A percentile compares a stretch with the other conserved stretches of the same genome.
These are phyloP conservation scores for Centrapalus pauciflorus DNA, from an alignment of 129 eudicot species.

Conservation along the genomic window DNA sequence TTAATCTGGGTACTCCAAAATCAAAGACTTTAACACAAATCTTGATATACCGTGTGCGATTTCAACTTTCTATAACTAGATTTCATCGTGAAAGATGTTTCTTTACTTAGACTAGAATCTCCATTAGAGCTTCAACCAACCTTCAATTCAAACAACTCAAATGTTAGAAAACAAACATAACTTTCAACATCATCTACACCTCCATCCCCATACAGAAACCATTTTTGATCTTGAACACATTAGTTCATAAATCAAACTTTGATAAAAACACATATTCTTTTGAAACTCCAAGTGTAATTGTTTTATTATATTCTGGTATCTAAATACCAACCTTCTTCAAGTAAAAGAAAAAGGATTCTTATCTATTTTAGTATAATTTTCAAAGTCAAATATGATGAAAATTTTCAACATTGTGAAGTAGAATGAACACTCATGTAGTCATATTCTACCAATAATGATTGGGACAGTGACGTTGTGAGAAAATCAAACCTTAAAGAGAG, in stretches of 20 bases:
- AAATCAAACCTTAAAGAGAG: constrained; percentile 1
- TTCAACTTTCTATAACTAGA: background rate
- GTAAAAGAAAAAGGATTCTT: background rate
- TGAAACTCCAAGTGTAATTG: background rate
- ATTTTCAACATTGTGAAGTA: background rate
- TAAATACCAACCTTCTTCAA: background rate
- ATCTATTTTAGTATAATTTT: background rate
- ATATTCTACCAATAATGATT: constrained; percentile 7
- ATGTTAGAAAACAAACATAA: background rate
- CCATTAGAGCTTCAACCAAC: constrained; percentile 14
- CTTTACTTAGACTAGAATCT: constrained; percentile 3
- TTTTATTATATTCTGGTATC: background rate
- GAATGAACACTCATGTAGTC: constrained; percentile 10
- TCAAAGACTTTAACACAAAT: background rate
- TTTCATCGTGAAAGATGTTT: constrained; percentile 1
- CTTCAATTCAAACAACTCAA: background rate
- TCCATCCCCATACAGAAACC: background rate
- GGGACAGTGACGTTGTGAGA: background rate
- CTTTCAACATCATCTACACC: background rate
- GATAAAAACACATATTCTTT: background rate
- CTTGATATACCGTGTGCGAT: background rate
- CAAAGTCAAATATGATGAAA: background rate
- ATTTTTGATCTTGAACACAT: background rate
- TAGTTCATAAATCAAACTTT: background rate
- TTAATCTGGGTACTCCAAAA: constrained; percentile 6